A percentile compares a stretch with the other conserved stretches of the same genome.
Conservation (phyloP, 176 grass and related monocot species). For the Avena insularis region DNA sequence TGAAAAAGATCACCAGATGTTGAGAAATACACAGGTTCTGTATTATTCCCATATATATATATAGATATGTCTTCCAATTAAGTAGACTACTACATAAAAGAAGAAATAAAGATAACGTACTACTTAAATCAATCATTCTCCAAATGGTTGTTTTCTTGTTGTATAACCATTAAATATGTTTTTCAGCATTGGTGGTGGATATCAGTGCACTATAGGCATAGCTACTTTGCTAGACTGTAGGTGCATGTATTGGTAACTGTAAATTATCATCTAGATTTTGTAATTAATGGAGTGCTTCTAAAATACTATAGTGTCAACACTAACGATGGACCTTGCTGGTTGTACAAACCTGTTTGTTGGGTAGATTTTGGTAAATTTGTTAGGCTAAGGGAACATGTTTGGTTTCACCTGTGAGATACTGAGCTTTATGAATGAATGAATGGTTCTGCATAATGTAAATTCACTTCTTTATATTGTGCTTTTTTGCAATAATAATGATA, state of each 20-base stretch:
- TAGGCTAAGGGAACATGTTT: not conserved
- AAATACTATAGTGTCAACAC: not conserved
- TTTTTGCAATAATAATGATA: not conserved
- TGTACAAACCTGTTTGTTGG: not conserved
- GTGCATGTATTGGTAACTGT: not conserved
- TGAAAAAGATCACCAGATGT: not conserved
- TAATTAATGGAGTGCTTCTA: not conserved
- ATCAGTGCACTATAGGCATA: not conserved
- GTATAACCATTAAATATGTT: not conserved
- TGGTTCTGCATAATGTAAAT: no score
- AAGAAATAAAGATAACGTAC: not conserved
- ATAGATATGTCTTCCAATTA: not conserved
- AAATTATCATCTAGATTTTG: not conserved
- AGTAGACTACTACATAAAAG: not conserved
- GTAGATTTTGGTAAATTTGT: not conserved
- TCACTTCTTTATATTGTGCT: no score
- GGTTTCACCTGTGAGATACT: not conserved
- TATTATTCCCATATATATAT: not conserved
- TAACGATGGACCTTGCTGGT: slow-evolving; percentile 2
- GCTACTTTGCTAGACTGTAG: not conserved
- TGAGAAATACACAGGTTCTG: not conserved
- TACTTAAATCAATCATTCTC: not conserved
- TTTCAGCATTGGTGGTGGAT: slow-evolving; percentile 3
- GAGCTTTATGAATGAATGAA: no score
- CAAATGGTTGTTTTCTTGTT: not conserved